Conservation (phyloP, 148 eudicot species). For the Heliamphora exappendiculata region DNA sequence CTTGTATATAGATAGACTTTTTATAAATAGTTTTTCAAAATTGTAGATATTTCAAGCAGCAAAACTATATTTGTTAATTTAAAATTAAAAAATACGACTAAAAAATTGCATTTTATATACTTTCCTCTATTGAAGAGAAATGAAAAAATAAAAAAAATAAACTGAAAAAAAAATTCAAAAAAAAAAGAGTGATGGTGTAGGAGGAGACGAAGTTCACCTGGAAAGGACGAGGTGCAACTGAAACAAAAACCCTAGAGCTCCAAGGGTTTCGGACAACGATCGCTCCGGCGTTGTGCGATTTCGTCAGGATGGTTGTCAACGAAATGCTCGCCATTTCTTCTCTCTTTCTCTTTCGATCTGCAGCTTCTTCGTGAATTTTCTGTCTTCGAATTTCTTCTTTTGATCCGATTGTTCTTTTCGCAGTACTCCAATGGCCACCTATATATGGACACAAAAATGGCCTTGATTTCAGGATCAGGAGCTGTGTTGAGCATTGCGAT, state of each 20-base stretch:
- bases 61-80: too few species aligned
- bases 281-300: neutral
- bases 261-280: neutral
- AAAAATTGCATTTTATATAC: too few species aligned
- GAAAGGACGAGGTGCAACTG: neutral
- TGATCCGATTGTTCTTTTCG: neutral
- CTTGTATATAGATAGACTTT: too few species aligned
- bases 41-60: too few species aligned
- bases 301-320: neutral
- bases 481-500: neutral
- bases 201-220: neutral
- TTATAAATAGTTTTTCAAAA: too few species aligned
- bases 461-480: conserved; percentile 5
- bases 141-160: too few species aligned
- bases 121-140: too few species aligned
- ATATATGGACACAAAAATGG: neutral
- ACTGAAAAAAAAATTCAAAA: too few species aligned
- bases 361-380: neutral
- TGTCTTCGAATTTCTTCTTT: too few species aligned
- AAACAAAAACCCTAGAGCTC: conserved; percentile 3
- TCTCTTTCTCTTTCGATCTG: neutral
- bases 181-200: too few species aligned
- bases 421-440: neutral
- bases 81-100: too few species aligned
- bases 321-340: neutral